Conservation (phyloP, 2,329 filamentous ascomycete species). For the Botrytis cinerea region DNA sequence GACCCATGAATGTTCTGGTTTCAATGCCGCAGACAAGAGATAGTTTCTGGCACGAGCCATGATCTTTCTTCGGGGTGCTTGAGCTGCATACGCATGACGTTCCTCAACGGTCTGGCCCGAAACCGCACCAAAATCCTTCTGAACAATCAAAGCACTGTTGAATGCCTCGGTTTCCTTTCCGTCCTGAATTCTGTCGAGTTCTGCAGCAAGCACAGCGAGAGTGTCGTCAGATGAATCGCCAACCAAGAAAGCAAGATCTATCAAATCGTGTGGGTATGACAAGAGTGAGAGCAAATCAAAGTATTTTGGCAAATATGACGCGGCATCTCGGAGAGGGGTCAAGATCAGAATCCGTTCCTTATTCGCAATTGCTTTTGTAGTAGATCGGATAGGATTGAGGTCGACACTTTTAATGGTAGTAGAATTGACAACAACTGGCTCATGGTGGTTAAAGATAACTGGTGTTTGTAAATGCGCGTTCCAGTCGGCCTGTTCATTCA, state of each 20-base stretch:
- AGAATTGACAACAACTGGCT: conserved; percentile 80
- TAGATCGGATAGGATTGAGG: conserved; percentile 83
- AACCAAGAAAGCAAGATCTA: conserved; percentile 93
- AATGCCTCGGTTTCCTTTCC: conserved; percentile 73
- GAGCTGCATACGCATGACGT: conserved; percentile 81
- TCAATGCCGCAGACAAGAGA: conserved; percentile 78
- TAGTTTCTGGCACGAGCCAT: conserved; percentile 94
- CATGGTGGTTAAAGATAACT: conserved; percentile 94
- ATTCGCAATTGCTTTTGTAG: conserved; percentile 74
- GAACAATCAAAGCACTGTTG: conserved; percentile 77
- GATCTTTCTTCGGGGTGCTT: conserved; percentile 84
- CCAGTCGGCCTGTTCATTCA: conserved; percentile 90
- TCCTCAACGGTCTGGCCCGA: conserved; percentile 74
- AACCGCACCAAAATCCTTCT: conserved; percentile 78
- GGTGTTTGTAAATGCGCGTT: conserved; percentile 85
- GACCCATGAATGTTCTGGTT: conserved; percentile 95
- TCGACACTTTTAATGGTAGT: conserved; percentile 77
- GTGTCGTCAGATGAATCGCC: conserved; percentile 92
- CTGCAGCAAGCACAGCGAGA: conserved; percentile 77
- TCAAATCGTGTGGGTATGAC: conserved; percentile 91
- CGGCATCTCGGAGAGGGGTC: conserved; percentile 89
- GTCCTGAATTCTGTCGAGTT: conserved; percentile 85
- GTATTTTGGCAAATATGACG: conserved; percentile 79
- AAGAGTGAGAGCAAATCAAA: conserved; percentile 90
- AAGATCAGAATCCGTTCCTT: conserved; percentile 88